Evolutionary conservation across 2,329 filamentous ascomycete species (phyloP), one percentile per base, ranked within the genome.

Genomic region (Penicillium brasilianum): DNA sequence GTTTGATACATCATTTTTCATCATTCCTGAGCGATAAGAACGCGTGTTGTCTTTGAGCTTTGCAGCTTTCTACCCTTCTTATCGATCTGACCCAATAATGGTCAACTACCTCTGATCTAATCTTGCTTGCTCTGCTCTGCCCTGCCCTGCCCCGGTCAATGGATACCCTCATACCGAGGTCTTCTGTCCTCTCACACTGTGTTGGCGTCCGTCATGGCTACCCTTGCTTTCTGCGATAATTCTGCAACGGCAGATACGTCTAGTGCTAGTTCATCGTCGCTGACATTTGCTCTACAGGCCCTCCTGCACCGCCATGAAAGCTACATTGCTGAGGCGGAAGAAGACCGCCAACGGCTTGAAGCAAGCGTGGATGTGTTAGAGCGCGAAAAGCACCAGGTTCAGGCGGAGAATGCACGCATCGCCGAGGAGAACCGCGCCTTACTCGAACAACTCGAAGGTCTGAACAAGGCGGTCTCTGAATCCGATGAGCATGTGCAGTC

Each of bases 311-410:
- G 94, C 71, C 93, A 99, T 85, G 93, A 98, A 82, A 88, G 91
- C 61, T 97, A 96, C 78, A 94, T 97, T 84, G 89, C 89, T 69
- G 92, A 97, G 76, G 92, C 93, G 61, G 93, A 97, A 81, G 87
- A 88, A 69, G 93, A 97, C 75, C 90, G 93, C 62, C 81, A 84
- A 63, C 86, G 89, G 63, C 87, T 97, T 78, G 84, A 86, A 48
- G 78, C 82, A 50, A 90, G 86, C 63, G 93, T 97, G 74, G 88
- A 90, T 69, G 84, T 84, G 65, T 83, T 99, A 55, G 92, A 96
- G 79, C 77, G 76, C 54, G 84, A 88, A 68, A 97, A 96, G 79
- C 83, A 82, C 71, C 82, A 86, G 62, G 85, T 96, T 63, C 91
- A 97, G 77, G 82, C 83, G 44, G 85, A 87, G 71, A 99, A 98